Evolutionary conservation across 805 yeast genomes (phyloP).

Genomic region (Pichia californica): DNA sequence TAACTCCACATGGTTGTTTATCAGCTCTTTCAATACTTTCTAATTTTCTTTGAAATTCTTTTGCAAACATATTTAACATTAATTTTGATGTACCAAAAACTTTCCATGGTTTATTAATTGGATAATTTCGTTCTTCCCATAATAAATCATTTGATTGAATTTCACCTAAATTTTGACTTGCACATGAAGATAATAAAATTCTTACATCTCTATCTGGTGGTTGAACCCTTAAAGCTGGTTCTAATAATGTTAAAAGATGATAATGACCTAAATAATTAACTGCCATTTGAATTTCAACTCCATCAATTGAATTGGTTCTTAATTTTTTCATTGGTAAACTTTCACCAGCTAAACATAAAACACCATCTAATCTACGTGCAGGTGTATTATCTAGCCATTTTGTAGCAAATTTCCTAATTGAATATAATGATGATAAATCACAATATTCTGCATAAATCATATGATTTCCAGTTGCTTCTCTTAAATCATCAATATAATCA

Average conservation of each 20-base stretch:
- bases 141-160: conserved; percentile 58
- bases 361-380: conserved; percentile 86
- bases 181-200: conserved; percentile 70
- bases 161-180: conserved; percentile 67
- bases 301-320: conserved; percentile 70
- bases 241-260: conserved; percentile 70
- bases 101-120: conserved; percentile 58
- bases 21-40: conserved; percentile 59
- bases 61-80: conserved; percentile 65
- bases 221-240: conserved; percentile 82
- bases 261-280: conserved; percentile 75
- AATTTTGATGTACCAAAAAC: conserved; percentile 81
- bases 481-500: conserved; percentile 72
- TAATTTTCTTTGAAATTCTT: conserved; percentile 67
- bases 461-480: conserved; percentile 62
- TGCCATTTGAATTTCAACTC: conserved; percentile 80
- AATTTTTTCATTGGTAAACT: conserved; percentile 60
- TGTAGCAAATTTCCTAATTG: conserved; percentile 86
- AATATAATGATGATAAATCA: conserved; percentile 65
- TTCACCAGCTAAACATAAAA: conserved; percentile 83
- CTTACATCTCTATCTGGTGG: conserved; percentile 94
- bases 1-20: conserved; percentile 61
- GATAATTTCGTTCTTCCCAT: conserved; percentile 55
- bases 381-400: conserved; percentile 89
- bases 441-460: conserved; percentile 88